Evolutionary conservation across 2,329 filamentous ascomycete species (phyloP).

Genomic region (Aspergillus costaricaensis): DNA sequence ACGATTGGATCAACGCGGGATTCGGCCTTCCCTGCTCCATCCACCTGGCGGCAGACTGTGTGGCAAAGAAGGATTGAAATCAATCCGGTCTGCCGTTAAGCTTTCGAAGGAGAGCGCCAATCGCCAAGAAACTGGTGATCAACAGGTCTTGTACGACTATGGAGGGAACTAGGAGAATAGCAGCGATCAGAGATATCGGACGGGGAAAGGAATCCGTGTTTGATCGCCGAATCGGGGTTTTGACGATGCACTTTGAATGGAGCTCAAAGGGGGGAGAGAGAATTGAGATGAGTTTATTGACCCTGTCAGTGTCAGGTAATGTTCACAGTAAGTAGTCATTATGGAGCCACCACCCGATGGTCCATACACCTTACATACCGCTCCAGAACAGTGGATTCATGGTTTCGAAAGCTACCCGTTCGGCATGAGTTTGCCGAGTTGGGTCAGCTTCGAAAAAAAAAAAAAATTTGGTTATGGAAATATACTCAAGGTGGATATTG

Average conservation of each 20-base stretch:
- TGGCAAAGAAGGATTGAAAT: conserved; percentile 2
- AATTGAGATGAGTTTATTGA: neutral
- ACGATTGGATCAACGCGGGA: neutral
- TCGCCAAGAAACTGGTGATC: neutral
- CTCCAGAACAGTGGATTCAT: no score
- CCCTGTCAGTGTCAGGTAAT: neutral
- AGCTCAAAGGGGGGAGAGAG: neutral
- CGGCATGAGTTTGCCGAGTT: conserved; percentile 23
- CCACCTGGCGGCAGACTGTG: neutral
- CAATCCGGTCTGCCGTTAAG: neutral
- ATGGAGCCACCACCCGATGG: neutral
- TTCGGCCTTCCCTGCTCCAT: neutral
- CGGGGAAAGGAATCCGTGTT: neutral
- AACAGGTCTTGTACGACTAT: neutral
- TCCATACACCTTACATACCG: no score
- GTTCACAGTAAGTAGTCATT: neutral
- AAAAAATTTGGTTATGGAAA: neutral
- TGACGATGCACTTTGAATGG: neutral
- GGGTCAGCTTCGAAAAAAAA: neutral
- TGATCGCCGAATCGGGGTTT: neutral
- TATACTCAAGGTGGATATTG: neutral
- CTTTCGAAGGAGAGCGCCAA: neutral
- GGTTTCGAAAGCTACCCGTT: conserved; percentile 6
- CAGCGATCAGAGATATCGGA: neutral
- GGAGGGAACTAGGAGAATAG: neutral